Base-by-base conservation (phyloP, 2,329 filamentous ascomycete genomes). In the Trichoderma aggressivum region DNA sequence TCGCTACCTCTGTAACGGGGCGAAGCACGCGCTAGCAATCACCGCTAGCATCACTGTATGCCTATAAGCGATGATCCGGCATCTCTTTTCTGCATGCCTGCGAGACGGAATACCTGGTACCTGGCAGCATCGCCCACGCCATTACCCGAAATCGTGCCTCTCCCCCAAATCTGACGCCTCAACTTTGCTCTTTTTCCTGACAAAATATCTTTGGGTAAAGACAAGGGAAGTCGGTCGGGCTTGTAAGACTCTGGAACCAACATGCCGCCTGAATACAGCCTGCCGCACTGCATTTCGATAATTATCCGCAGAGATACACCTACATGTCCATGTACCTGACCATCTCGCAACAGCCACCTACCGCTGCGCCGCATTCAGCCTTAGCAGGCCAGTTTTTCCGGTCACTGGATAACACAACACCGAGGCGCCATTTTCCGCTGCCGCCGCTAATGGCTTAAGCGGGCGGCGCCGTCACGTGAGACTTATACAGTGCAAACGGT, bases 401-500 rank as follows among this genome's bases (percentile, higher is more conserved):
- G 68, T 36, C 56, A 21, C 43, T 47, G 11, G 16, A 63, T 64
- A 30, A 30, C 34, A 14, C 55, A 39, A 59, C 65, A 59, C 34
- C 43, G 65, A 67, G 43, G 72, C 65, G 39, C 71, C 72, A 72
- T 53, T 67, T 70, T 59, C 67, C 55, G 69, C 65, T 74, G 55
- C 72, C 73, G 73, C 70, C 71, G 73, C 65, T 73, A 70, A 59
- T 43, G 39, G 60, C 26, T 60, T 63, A 55, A 70, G 59, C 58
- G 67, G 62, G 56, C 26, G 21, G 5, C 2, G 36, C 8, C 12
- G 59, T 75, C 79, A 80, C 79, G 78, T 80, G 78, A 55, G 1
- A 0, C 0, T 0, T 0, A 0, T 56, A 80, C 79, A 80, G 79
- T 80, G 78, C 70, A 11, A 18, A n/a, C 0, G n/a, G 59, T 28